Base-by-base conservation (phyloP, 129 eudicot genomes). In the Gnaphalium uliginosum region DNA sequence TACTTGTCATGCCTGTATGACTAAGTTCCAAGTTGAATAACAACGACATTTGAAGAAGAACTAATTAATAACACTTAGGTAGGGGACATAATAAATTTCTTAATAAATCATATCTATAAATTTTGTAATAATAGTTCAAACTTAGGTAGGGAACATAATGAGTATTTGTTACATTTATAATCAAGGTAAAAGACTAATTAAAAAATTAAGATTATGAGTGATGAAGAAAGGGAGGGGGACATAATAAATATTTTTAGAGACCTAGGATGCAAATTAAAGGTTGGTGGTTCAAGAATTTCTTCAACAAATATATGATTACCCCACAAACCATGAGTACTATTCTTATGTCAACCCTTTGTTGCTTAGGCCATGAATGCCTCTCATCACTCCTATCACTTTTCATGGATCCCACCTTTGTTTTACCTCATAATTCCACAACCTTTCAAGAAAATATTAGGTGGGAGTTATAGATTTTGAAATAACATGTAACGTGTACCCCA, bases 41-140 rank as follows among this genome's bases (percentile, higher is more conserved):
- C 80, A 83, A 88, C 78, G 96, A 93, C 79, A 74, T 39, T 85
- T 72, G 96, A 93, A 85, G 96, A 93, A 85, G 96, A 96, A 70
- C 96, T 88, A 82, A 84, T 93, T 87, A 87, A 72, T 78, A 90
- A 84, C 73, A 25, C 66, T 14, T 48, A 46, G 1, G 17, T 46
- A 46, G 8, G 8, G 37, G 37, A 33, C 37, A 33, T 33, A 33
- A 33, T 4, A 33, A 17, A 51, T 51, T 51, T 29, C 32, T 29
- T 29, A 29, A 29, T 29, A 29, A 29, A 29, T 29, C 59, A 56
- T 25, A 56, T 4, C 4, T 35, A 35, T 5, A 35, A 7, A 3
- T 35, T 35, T 35, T 35, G 41, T 35, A 5, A 35, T 35, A 35
- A 35, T 35, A 5, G 5, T 35, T 35, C 41, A 35, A 35, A 35